A percentile compares a stretch with the other conserved stretches of the same genome.
These are phyloP conservation scores for Melastoma malabathricum DNA, from an alignment of 345 rosid genomes.

Conservation along the genomic window DNA sequence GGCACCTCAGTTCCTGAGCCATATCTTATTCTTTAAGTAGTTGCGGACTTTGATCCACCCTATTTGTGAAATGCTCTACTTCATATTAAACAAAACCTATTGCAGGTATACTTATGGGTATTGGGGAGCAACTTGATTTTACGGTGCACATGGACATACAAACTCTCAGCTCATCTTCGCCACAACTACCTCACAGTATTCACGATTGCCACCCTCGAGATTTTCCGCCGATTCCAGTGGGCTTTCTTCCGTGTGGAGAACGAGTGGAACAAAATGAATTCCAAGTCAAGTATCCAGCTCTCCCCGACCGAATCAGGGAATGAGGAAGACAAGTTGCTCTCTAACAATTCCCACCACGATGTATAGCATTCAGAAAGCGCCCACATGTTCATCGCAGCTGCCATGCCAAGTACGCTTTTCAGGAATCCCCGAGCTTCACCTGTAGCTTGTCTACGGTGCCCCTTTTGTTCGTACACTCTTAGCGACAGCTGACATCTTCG, in stretches of 20 bases:
- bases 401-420: neutral
- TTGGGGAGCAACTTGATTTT: conserved; percentile 79
- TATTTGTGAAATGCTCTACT: neutral
- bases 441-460: too few species aligned
- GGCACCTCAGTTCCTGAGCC: neutral
- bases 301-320: conserved; percentile 20
- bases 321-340: conserved; percentile 50
- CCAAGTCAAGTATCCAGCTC: conserved; percentile 35
- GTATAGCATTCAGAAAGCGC: conserved; percentile 23
- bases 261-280: conserved; percentile 71
- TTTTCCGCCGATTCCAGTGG: conserved; percentile 85
- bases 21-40: neutral
- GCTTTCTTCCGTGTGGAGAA: conserved; percentile 89
- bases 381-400: neutral
- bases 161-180: conserved; percentile 89
- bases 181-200: conserved; percentile 78
- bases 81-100: neutral
- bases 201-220: conserved; percentile 66
- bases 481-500: too few species aligned
- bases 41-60: neutral
- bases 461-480: too few species aligned
- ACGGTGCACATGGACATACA: conserved; percentile 95
- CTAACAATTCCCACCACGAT: conserved; percentile 24
- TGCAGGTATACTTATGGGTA: conserved; percentile 89
- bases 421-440: neutral